Base-by-base conservation (phyloP, 78 protist species). In the Monocercomonoides exilis region DNA sequence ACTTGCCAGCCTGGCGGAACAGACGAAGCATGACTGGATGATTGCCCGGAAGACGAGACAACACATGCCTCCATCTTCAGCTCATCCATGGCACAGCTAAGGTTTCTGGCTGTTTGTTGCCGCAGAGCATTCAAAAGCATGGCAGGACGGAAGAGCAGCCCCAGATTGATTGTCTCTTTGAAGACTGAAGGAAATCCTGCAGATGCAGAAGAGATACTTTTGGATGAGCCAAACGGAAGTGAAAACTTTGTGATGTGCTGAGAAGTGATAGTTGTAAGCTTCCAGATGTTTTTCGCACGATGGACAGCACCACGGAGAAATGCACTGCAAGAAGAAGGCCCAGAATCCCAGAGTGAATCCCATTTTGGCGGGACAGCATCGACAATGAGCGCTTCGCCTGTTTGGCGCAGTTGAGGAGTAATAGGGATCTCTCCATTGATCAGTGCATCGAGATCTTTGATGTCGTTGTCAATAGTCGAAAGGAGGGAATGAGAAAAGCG, bases 41-140 rank as follows among this genome's bases (percentile, higher is more conserved):
- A n/a, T n/a, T n/a, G n/a, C n/a, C n/a, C n/a, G n/a, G n/a, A n/a
- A n/a, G n/a, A n/a, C n/a, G n/a, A n/a, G n/a, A n/a, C n/a, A 33
- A 6, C 6, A 21, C 82, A 79, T 5, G 42, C 36, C 5, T 32
- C 82, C 11, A 79, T 4, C 82, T 79, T 6, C 43, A 79, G 82
- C 11, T 79, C 43, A 21, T 79, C 82, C 82, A 79, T 79, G 4
- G 82, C 82, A 79, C 82, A 21, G 4, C 21, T 32, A 41, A 21
- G 43, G 5, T 79, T 79, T 6, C 87, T 80, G 2, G 93, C 90
- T 32, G 92, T 88, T 85, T 93, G 88, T 85, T 93, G 95, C 0
- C 93, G 89, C 34, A 93, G 77, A 2, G 95, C 95, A 44, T 91
- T 90, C 80, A 93, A 80, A 81, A 93, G 88, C 36, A 85, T 84